Conservation (phyloP, 768 basidiomycete genomes). For the Mycena chlorophos region DNA sequence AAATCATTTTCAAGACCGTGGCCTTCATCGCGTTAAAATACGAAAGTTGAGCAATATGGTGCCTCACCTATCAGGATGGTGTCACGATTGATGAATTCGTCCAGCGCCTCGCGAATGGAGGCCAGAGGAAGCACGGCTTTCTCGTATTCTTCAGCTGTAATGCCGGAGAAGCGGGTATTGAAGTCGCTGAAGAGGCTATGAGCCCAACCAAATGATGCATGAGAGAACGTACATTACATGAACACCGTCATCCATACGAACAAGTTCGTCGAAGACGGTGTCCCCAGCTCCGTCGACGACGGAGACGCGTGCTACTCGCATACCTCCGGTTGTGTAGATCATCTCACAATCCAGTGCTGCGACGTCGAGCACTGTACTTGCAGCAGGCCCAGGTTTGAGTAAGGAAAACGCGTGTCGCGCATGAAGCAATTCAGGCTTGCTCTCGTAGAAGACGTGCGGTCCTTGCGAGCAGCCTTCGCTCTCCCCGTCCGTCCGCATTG, state of each 20-base stretch:
- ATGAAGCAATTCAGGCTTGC: conserved; percentile 63
- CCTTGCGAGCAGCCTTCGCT: conserved; percentile 74
- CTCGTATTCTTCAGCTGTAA: conserved; percentile 58
- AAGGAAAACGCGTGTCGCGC: conserved; percentile 71
- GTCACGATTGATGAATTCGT: conserved; percentile 67
- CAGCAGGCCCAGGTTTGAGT: conserved; percentile 29
- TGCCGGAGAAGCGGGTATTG: conserved; percentile 89
- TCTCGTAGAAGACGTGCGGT: conserved; percentile 90
- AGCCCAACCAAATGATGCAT: conserved; percentile 5
- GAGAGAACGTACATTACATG: conserved; percentile 62
- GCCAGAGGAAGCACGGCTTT: conserved; percentile 67
- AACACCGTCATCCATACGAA: conserved; percentile 79
- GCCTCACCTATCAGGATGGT: conserved; percentile 68
- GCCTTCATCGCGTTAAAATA: conserved; percentile 37
- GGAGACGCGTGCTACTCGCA: conserved; percentile 88
- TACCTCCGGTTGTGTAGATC: conserved; percentile 91
- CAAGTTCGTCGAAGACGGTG: conserved; percentile 78
- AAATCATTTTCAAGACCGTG: conserved; percentile 94
- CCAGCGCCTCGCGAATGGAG: conserved; percentile 66
- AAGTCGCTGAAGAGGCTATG: conserved; percentile 66
- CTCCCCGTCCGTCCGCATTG: conserved; percentile 48
- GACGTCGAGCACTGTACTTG: conserved; percentile 57
- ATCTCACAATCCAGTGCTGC: conserved; percentile 96
- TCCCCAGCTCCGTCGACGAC: conserved; percentile 77
- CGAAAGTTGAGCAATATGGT: background rate